phyloP scores from a whole-genome alignment of 768 basidiomycete genomes.

The Royoungia palumana region DNA sequence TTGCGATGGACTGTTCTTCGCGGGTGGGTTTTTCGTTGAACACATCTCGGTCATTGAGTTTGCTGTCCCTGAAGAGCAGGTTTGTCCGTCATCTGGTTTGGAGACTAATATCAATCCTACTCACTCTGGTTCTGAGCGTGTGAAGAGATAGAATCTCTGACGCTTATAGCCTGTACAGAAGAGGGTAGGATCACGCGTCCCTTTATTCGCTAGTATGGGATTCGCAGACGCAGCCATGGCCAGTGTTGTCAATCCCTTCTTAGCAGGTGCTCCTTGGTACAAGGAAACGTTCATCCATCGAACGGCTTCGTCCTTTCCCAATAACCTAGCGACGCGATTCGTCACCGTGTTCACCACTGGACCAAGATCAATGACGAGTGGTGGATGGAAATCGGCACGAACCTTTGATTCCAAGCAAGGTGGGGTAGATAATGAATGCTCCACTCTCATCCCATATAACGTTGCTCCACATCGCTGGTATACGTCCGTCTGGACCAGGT shows the following conservation, averaged over 20 bases:
- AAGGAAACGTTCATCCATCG: slow-evolving; percentile 84
- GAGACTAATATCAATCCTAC: slow-evolving; percentile 29
- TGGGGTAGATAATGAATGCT: slow-evolving; percentile 90
- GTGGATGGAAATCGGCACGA: slow-evolving; percentile 11
- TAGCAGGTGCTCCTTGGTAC: slow-evolving; percentile 93
- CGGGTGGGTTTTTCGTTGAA: slow-evolving; percentile 98
- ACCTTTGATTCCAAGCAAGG: slow-evolving; percentile 95
- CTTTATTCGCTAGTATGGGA: slow-evolving; percentile 86
- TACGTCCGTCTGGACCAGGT: slow-evolving; percentile 67
- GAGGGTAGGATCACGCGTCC: slow-evolving; percentile 82
- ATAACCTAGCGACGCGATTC: slow-evolving; percentile 81
- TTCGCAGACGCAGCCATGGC: slow-evolving; percentile 97
- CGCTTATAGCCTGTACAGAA: slow-evolving; percentile 94
- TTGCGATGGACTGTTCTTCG: slow-evolving; percentile 88
- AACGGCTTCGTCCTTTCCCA: slow-evolving; percentile 93
- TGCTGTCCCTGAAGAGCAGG: slow-evolving; percentile 59
- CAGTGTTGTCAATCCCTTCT: slow-evolving; percentile 79
- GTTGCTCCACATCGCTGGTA: slow-evolving; percentile 79
- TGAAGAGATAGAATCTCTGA: slow-evolving; percentile 92
- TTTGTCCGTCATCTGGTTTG: not conserved
- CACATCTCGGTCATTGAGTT: slow-evolving; percentile 87
- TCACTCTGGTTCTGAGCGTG: slow-evolving; percentile 84
- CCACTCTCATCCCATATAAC: slow-evolving; percentile 99
- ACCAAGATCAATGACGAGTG: not conserved
- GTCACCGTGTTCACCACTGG: slow-evolving; percentile 92